These are phyloP conservation scores for Serendipita sp. DNA, from an alignment of 768 basidiomycete species.

Conservation along the genomic window DNA sequence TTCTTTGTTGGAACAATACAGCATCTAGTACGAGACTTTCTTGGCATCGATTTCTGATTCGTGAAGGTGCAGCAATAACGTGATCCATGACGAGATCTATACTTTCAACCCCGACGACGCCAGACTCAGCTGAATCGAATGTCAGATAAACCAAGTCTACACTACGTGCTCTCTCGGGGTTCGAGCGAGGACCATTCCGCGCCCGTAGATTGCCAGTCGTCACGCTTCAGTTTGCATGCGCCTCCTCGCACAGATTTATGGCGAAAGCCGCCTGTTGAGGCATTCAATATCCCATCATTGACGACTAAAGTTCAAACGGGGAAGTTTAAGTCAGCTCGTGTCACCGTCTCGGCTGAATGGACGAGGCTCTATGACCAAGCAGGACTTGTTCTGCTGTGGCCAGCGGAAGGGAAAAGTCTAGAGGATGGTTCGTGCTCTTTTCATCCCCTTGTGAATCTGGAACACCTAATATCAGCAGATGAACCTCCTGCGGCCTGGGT, in stretches of 20 bases:
- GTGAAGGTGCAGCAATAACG: too few relatives aligned
- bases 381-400: constrained; percentile 16
- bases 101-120: too few relatives aligned
- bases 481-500: constrained; percentile 13
- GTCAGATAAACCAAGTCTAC: not conserved
- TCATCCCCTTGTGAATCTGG: not conserved
- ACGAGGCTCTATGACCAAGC: constrained; percentile 19
- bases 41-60: too few relatives aligned
- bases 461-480: not conserved
- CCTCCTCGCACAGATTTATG: constrained; percentile 17
- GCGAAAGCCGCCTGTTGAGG: constrained; percentile 18
- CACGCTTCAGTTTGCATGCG: too few relatives aligned
- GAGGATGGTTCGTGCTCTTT: not conserved
- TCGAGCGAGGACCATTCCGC: too few relatives aligned
- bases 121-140: too few relatives aligned
- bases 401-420: not conserved
- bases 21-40: too few relatives aligned
- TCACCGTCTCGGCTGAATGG: constrained; percentile 17
- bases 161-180: not conserved
- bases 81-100: too few relatives aligned
- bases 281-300: constrained; percentile 13
- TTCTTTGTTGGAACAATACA: too few relatives aligned
- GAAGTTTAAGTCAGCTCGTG: constrained; percentile 14
- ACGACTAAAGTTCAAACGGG: constrained; percentile 8
- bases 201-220: too few relatives aligned